Conservation (phyloP, 1,284 basidiomycete genomes). For the Ganoderma meredithae region DNA sequence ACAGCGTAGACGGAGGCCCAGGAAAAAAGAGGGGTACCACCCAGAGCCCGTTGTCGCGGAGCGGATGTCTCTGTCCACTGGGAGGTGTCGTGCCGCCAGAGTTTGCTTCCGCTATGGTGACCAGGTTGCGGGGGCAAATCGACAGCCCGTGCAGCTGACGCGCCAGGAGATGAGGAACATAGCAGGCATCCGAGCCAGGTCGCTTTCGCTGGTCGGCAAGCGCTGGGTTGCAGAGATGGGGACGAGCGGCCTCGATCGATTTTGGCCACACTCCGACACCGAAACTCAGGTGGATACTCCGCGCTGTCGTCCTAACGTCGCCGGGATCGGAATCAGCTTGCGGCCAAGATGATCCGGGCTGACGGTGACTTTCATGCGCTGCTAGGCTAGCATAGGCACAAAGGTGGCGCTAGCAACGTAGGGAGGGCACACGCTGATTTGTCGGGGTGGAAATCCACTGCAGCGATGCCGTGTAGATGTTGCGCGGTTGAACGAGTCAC, state of each 20-base stretch:
- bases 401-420: slow-evolving; percentile 12
- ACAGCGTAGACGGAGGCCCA: slow-evolving; percentile 23
- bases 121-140: slow-evolving; percentile 34
- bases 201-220: slow-evolving; percentile 23
- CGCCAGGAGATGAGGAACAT: slow-evolving; percentile 32
- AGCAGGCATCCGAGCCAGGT: slow-evolving; percentile 31
- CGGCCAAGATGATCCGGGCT: background rate
- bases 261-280: slow-evolving; percentile 33
- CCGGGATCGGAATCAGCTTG: background rate
- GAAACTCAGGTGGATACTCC: slow-evolving; percentile 27
- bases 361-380: background rate
- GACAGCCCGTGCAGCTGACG: slow-evolving; percentile 26
- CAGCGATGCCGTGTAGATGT: slow-evolving; percentile 29
- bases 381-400: background rate
- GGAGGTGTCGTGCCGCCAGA: slow-evolving; percentile 40
- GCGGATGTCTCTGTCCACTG: slow-evolving; percentile 35
- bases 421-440: slow-evolving; percentile 24
- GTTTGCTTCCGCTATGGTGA: slow-evolving; percentile 46
- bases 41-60: slow-evolving; percentile 34
- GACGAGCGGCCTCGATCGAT: slow-evolving; percentile 33
- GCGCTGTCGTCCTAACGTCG: slow-evolving; percentile 14
- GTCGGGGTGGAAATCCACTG: slow-evolving; percentile 34
- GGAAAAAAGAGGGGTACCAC: slow-evolving; percentile 35
- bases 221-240: slow-evolving; percentile 26
- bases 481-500: slow-evolving; percentile 32